Evolutionary conservation across 306 rosid species (phyloP).

Genomic region (Cicer bijugum): DNA sequence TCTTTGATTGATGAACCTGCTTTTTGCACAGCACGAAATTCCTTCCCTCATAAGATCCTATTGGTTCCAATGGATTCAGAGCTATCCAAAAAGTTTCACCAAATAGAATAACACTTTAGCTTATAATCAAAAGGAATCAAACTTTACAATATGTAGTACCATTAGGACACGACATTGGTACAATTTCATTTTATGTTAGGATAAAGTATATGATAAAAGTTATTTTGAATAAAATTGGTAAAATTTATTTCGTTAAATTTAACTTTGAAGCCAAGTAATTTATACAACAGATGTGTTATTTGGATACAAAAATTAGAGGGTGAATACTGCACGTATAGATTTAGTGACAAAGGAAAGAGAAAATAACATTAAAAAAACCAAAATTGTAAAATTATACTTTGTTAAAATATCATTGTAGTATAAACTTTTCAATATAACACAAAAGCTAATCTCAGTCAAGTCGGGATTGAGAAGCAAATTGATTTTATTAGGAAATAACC

Average conservation of each 20-base stretch:
- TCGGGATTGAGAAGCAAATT: too few species aligned
- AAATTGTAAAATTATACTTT: too few species aligned
- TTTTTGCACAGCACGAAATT: constrained; percentile 66
- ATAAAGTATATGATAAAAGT: background rate
- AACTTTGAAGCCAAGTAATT: background rate
- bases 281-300: too few species aligned
- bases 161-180: background rate
- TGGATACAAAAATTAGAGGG: too few species aligned
- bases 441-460: too few species aligned
- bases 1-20: constrained; percentile 42
- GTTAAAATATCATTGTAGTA: too few species aligned
- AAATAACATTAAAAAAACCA: too few species aligned
- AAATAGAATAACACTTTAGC: constrained; percentile 27
- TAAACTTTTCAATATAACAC: too few species aligned
- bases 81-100: constrained; percentile 51
- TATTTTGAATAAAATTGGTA: background rate
- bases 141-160: background rate
- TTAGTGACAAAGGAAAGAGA: too few species aligned
- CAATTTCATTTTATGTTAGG: background rate
- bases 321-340: too few species aligned
- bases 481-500: too few species aligned
- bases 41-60: constrained; percentile 59
- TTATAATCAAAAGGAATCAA: constrained; percentile 7
- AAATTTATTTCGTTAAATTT: background rate
- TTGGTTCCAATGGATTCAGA: constrained; percentile 59